Conservation (phyloP, 371 early-diverging fungal species). For the Phascolomyces articulosus region DNA sequence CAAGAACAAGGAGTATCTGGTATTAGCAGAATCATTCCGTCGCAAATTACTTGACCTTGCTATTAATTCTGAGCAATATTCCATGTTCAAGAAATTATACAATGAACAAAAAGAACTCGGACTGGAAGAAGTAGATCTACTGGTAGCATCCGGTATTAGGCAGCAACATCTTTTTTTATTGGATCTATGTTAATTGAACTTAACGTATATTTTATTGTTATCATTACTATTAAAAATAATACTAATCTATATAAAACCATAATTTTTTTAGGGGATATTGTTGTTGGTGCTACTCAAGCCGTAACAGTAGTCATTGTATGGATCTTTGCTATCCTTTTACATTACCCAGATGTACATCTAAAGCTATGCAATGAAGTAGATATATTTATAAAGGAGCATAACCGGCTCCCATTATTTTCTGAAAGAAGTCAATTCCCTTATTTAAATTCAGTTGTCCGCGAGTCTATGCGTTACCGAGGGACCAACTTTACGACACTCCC, state of each 20-base stretch:
- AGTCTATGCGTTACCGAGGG: slow-evolving; percentile 25
- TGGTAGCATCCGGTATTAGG: neutral
- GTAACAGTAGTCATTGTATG: slow-evolving; percentile 5
- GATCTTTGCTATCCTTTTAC: slow-evolving; percentile 10
- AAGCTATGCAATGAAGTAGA: slow-evolving; percentile 6
- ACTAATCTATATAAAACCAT: no score
- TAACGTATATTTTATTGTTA: neutral
- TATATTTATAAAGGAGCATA: neutral
- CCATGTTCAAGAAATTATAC: slow-evolving; percentile 20
- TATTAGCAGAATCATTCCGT: neutral
- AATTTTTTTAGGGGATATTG: neutral
- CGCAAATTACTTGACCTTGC: no score
- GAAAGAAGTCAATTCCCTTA: neutral
- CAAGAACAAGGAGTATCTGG: neutral
- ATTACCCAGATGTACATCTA: slow-evolving; percentile 15
- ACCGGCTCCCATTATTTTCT: slow-evolving; percentile 17
- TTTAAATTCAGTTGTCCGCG: slow-evolving; percentile 26
- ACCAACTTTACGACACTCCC: slow-evolving; percentile 25
- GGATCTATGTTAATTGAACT: neutral
- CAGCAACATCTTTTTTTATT: no score
- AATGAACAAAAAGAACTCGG: slow-evolving; percentile 1
- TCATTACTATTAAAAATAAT: neutral
- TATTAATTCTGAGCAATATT: slow-evolving; percentile 7
- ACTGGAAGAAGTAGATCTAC: slow-evolving; percentile 11
- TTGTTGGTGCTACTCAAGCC: slow-evolving; percentile 13